phyloP scores from a whole-genome alignment of 345 rosid species.

The Sonneratia caseolaris region DNA sequence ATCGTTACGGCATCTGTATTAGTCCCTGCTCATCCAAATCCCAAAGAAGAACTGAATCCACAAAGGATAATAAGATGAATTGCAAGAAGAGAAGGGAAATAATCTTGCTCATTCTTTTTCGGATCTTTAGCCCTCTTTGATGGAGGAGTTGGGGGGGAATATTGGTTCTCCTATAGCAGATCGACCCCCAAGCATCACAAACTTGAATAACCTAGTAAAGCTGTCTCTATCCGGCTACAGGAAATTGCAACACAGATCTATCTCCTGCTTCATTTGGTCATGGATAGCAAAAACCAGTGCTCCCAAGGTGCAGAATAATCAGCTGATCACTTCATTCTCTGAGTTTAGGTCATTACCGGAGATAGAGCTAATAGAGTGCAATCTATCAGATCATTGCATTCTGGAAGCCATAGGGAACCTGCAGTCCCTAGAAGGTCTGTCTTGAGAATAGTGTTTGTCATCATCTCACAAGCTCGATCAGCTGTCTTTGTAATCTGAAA shows the following conservation, averaged over 20 bases:
- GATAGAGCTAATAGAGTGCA: background rate
- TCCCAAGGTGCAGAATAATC: background rate
- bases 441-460: background rate
- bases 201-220: background rate
- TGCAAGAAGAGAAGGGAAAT: too few relatives aligned
- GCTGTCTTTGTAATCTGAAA: background rate
- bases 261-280: background rate
- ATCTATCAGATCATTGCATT: background rate
- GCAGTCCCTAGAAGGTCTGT: background rate
- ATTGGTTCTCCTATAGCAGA: background rate
- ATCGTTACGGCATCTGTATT: too few relatives aligned
- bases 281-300: background rate
- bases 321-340: background rate
- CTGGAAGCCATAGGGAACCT: background rate
- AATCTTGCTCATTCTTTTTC: too few relatives aligned
- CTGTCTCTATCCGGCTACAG: background rate
- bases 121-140: too few relatives aligned
- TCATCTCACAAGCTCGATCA: background rate
- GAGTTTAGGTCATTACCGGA: background rate
- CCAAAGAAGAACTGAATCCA: too few relatives aligned
- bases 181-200: background rate
- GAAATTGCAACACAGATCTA: background rate
- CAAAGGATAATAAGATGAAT: too few relatives aligned
- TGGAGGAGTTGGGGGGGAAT: too few relatives aligned
- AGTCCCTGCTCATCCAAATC: too few relatives aligned